These are phyloP conservation scores for Fagus sylvatica DNA, from an alignment of 306 rosid genomes.

Conservation along the genomic window DNA sequence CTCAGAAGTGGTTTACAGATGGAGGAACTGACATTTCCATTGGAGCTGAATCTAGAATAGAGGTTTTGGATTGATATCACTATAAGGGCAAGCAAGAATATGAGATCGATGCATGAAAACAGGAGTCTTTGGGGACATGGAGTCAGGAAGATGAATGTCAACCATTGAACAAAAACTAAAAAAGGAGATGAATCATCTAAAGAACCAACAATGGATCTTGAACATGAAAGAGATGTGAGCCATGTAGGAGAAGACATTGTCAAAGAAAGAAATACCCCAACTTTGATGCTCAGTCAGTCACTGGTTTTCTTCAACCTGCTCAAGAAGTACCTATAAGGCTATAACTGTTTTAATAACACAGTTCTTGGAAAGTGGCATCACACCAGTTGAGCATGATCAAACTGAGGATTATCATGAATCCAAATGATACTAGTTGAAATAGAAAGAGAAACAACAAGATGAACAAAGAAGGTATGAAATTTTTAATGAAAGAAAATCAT, in stretches of 20 bases:
- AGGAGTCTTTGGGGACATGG: conserved; percentile 43
- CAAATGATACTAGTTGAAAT: not conserved
- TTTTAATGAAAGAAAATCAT: no score
- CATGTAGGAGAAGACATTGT: conserved; percentile 39
- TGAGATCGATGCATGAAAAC: conserved; percentile 27
- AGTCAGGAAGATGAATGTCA: conserved; percentile 34
- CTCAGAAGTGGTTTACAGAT: conserved; percentile 30
- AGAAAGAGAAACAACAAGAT: not conserved
- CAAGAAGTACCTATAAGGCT: not conserved
- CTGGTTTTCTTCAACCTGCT: not conserved
- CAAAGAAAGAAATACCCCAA: not conserved
- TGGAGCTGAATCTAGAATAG: conserved; percentile 22
- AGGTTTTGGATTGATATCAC: conserved; percentile 26
- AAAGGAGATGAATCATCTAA: conserved; percentile 21
- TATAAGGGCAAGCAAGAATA: conserved; percentile 28
- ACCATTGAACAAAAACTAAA: conserved; percentile 22
- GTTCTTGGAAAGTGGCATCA: no score
- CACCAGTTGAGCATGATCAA: no score
- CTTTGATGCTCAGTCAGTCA: not conserved
- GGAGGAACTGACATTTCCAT: conserved; percentile 7
- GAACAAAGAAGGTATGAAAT: no score
- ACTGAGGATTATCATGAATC: not conserved
- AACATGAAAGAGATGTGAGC: conserved; percentile 36
- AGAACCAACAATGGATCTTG: conserved; percentile 16
- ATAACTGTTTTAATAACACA: no score